Evolutionary conservation across 2,329 filamentous ascomycete genomes (phyloP).

Genomic region (Aspergillus floridensis): DNA sequence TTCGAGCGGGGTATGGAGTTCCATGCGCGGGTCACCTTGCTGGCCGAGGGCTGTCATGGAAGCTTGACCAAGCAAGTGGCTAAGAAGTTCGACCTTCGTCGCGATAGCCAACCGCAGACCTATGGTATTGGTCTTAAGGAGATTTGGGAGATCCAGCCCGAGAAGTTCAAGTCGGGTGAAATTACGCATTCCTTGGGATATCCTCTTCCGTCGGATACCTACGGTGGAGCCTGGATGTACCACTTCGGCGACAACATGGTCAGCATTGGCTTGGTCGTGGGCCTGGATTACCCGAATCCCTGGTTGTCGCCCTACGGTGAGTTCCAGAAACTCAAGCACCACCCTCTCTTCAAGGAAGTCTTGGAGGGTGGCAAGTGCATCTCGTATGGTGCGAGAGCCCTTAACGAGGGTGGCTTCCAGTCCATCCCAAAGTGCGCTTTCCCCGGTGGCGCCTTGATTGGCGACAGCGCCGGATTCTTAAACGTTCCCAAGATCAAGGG

Average conservation of each 20-base stretch:
- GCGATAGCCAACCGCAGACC: slow-evolving; percentile 89
- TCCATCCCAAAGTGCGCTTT: slow-evolving; percentile 97
- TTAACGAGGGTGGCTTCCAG: slow-evolving; percentile 95
- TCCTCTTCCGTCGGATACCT: slow-evolving; percentile 81
- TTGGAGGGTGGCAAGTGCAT: slow-evolving; percentile 98
- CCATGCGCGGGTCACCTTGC: slow-evolving; percentile 84
- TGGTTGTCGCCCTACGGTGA: slow-evolving; percentile 95
- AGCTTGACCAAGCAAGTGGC: slow-evolving; percentile 92
- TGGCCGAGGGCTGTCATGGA: slow-evolving; percentile 93
- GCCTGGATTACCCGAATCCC: slow-evolving; percentile 92
- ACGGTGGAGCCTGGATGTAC: slow-evolving; percentile 99
- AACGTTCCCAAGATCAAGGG: slow-evolving; percentile 99
- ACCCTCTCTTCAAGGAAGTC: slow-evolving; percentile 81
- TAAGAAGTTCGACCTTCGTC: slow-evolving; percentile 86
- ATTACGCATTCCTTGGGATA: slow-evolving; percentile 91
- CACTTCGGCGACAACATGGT: slow-evolving; percentile 98
- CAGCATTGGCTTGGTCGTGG: slow-evolving; percentile 84
- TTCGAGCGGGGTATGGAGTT: slow-evolving; percentile 99
- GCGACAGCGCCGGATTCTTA: slow-evolving; percentile 92
- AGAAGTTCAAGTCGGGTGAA: slow-evolving; percentile 84
- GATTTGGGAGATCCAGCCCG: slow-evolving; percentile 92
- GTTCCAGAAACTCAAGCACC: slow-evolving; percentile 98
- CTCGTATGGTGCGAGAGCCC: slow-evolving; percentile 86
- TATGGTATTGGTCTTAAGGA: slow-evolving; percentile 95
- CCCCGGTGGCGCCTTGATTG: slow-evolving; percentile 90